These are phyloP conservation scores for Naganishia sp. DNA, from an alignment of 1,284 basidiomycete genomes.

Conservation along the genomic window DNA sequence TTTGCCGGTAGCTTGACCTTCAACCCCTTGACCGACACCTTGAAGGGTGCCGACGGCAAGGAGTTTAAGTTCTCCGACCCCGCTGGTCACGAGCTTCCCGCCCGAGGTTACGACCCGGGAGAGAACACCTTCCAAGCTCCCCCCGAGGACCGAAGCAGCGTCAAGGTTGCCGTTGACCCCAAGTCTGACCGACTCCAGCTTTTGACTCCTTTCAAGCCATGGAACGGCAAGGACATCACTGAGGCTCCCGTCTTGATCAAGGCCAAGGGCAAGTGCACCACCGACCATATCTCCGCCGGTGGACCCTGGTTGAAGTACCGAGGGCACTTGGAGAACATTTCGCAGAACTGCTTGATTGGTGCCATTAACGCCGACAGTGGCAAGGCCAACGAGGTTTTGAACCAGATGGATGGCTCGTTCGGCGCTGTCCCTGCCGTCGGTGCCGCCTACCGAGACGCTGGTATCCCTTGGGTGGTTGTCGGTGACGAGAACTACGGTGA, in stretches of 20 bases:
- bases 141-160: conserved; percentile 77
- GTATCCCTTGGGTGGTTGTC: conserved; percentile 93
- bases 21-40: conserved; percentile 92
- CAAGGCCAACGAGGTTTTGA: conserved; percentile 94
- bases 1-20: conserved; percentile 93
- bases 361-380: conserved; percentile 94
- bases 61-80: conserved; percentile 95
- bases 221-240: conserved; percentile 88
- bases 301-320: conserved; percentile 99
- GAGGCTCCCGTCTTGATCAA: conserved; percentile 95
- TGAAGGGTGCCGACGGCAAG: conserved; percentile 90
- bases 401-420: conserved; percentile 84
- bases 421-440: conserved; percentile 81
- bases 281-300: conserved; percentile 89
- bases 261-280: conserved; percentile 98
- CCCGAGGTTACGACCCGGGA: conserved; percentile 92
- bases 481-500: conserved; percentile 96
- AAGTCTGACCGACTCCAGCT: conserved; percentile 93
- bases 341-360: conserved; percentile 95
- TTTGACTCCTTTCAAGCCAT: conserved; percentile 84
- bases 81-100: conserved; percentile 85
- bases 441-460: conserved; percentile 82
- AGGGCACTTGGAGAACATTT: conserved; percentile 98
- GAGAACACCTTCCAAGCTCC: conserved; percentile 97
- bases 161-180: conserved; percentile 84